Evolutionary conservation across 169 alveolate genomes (phyloP), one percentile per base, ranked within the genome.

Genomic region (Plasmodium coatneyi): DNA sequence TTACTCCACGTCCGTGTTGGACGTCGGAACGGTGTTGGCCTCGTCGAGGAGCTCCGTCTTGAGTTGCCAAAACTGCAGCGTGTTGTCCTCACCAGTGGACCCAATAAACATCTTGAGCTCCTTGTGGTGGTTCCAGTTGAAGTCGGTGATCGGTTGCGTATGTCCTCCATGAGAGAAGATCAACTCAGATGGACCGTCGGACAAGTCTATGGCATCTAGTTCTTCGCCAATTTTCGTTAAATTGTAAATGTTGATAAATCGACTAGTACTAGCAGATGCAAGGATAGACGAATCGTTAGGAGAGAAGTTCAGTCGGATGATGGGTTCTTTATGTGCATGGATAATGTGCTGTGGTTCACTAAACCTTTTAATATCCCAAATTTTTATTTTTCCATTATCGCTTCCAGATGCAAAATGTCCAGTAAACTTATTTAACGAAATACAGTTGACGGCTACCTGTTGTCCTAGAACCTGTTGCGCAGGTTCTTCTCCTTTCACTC

Each of bases 331-430:
- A 71, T 84, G 92, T 72, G 92, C 92, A 52, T 84, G 52, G 9
- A 84, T 84, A 7, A 84, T 84, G 49, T 84, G 92, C 36, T 72
- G 84, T 4, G 92, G 92, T 49, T 84, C 92, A 30, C 56, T 46
- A 7, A 84, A 84, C 25, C 25, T 72, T 84, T 84, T 84, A 1
- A 84, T 72, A 49, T 84, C 92, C 92, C 92, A 84, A 28, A 84
- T 54, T 74, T 84, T 84, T 16, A 84, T 84, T 49, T 84, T 84
- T 72, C 92, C 92, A 84, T 84, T 84, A 30, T 84, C 92, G 46
- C 92, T 84, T 22, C 92, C 92, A 22, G 92, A 84, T 28, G 92
- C 92, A 72, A 84, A 84, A 72, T 72, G 92, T 0, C 92, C 92
- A 14, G 80, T 84, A 39, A 72, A 84, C 32, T 28, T 84, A 32